Evolutionary conservation across 2,329 filamentous ascomycete genomes (phyloP).

Genomic region (Teratosphaeria destructans): DNA sequence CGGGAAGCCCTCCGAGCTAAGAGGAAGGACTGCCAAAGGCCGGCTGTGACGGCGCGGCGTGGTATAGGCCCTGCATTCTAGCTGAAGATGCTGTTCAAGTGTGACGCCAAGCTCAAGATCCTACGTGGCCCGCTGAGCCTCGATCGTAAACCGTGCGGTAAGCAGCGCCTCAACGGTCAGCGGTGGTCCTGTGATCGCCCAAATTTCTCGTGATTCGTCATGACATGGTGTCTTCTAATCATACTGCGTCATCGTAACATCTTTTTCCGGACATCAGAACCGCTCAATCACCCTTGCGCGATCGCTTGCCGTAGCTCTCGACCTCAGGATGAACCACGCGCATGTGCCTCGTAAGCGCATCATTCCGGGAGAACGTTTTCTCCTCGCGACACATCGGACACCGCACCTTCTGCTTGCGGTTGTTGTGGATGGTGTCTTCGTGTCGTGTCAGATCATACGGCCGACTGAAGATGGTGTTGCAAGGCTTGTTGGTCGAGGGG

Average conservation of each 20-base stretch:
- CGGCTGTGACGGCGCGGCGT: not conserved
- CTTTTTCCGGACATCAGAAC: not conserved
- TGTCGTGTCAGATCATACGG: conserved; percentile 95
- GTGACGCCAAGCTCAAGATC: not conserved
- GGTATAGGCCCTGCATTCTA: no score
- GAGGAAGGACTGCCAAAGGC: not conserved
- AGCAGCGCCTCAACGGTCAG: not conserved
- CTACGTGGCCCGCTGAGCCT: not conserved
- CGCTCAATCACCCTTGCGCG: conserved; percentile 8
- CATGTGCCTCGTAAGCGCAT: conserved; percentile 89
- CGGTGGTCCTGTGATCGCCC: not conserved
- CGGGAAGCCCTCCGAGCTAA: no score
- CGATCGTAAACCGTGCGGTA: not conserved
- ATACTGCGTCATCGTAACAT: not conserved
- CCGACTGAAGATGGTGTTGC: conserved; percentile 85
- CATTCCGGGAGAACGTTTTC: conserved; percentile 92
- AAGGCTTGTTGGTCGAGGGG: conserved; percentile 87
- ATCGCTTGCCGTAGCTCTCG: conserved; percentile 62
- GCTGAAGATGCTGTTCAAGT: not conserved
- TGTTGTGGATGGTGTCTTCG: conserved; percentile 95
- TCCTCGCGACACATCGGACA: conserved; percentile 91
- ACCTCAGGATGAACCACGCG: conserved; percentile 86
- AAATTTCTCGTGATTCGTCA: not conserved
- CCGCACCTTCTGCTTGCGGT: conserved; percentile 84
- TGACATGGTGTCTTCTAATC: not conserved